Conservation (phyloP, 305 asterid species). For the Salvia sclarea region DNA sequence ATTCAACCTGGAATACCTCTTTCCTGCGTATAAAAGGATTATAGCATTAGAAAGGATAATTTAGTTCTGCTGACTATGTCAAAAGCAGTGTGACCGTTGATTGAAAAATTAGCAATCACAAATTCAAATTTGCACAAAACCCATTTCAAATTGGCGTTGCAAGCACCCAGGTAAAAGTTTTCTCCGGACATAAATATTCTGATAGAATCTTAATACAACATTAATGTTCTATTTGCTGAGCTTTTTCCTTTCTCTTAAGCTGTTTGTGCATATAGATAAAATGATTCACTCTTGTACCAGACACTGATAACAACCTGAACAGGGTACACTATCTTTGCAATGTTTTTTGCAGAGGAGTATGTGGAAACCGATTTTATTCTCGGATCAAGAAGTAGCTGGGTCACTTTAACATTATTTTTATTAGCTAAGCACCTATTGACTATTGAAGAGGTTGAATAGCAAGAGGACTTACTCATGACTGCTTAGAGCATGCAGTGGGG, state of each 20-base stretch:
- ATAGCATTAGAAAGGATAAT: constrained; percentile 3
- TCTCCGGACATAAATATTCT: background rate
- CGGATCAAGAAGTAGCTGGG: background rate
- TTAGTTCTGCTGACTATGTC: background rate
- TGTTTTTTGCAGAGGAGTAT: background rate
- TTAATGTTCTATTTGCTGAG: background rate
- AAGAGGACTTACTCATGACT: constrained; percentile 67
- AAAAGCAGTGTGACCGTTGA: background rate
- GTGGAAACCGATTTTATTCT: background rate
- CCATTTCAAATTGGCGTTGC: background rate
- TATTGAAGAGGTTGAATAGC: constrained; percentile 19
- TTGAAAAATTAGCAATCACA: background rate
- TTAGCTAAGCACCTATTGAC: background rate
- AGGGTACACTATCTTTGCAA: background rate
- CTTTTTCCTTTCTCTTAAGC: background rate
- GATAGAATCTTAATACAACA: background rate
- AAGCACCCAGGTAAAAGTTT: background rate
- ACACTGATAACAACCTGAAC: background rate
- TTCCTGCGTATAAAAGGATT: constrained; percentile 46
- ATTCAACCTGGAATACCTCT: constrained; percentile 98
- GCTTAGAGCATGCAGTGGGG: constrained; percentile 77
- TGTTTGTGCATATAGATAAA: background rate
- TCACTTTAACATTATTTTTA: background rate
- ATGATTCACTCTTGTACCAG: constrained; percentile 15
- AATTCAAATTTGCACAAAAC: background rate